Evolutionary conservation across 148 eudicot genomes (phyloP), one percentile per base, ranked within the genome.

Genomic region (Rhododendron williamsianum): DNA sequence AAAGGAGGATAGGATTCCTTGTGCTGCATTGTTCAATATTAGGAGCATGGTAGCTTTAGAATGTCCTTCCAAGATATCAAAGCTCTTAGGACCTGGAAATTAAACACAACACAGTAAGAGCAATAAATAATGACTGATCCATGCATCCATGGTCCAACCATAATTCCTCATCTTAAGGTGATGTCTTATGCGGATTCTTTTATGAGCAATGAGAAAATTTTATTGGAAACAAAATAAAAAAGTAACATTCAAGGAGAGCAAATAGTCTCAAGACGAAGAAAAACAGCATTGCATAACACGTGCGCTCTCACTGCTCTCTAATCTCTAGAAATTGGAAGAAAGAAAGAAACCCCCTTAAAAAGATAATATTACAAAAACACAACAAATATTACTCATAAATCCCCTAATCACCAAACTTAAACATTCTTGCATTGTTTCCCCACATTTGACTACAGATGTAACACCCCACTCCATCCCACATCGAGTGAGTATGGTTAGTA

Each of bases 1-100:
- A 88, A 92, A 92, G 35, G 93, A 92, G 69, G 94, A 92, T 58
- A 92, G 88, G 72, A 92, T 91, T 86, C 93, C 94, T 87, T 92
- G 93, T 12, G 93, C 93, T 21, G 94, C 94, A 89, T 91, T 92
- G 87, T 92, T 92, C 88, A 90, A 88, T 81, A 92, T 91, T 41
- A 92, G 90, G 78, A 92, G 92, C 93, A 92, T 91, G 25, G 94
- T 92, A 81, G 94, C 94, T 87, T 86, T 88, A 71, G 94, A 92
- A 88, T 91, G 94, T 80, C 94, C 94, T 85, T 90, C 90, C 41
- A 92, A 90, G 43, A 92, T 90, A 85, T 92, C 90, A 83, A 92
- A 90, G 89, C 90, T 92, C 85, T 83, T 84, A 8, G 94, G 94
- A 87, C 93, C 94, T 92, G 91, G 78, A 87, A 83, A 85, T 56